phyloP scores from a whole-genome alignment of 805 yeast genomes.

The Debaryomyces castellii region DNA sequence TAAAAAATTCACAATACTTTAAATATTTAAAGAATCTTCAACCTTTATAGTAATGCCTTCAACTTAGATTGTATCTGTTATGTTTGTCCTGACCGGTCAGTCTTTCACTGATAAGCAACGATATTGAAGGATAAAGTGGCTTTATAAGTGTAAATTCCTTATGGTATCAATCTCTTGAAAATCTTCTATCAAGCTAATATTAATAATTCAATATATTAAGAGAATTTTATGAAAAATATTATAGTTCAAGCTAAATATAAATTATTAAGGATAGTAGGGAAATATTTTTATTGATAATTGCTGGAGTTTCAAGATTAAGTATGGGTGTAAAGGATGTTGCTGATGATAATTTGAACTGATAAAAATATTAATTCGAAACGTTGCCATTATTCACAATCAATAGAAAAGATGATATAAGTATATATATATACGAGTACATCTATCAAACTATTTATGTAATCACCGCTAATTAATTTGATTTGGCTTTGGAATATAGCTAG shows the following conservation, averaged over 20 bases:
- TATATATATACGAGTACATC: too few relatives aligned
- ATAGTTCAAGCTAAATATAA: not conserved
- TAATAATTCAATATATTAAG: not conserved
- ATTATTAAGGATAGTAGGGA: not conserved
- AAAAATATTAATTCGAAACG: not conserved
- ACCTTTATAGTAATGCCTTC: not conserved
- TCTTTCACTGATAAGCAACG: not conserved
- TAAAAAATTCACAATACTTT: not conserved
- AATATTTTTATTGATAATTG: conserved; percentile 1
- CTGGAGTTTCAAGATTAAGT: conserved; percentile 1
- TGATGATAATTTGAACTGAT: not conserved
- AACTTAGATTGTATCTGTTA: not conserved
- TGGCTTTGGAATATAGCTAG: too few relatives aligned
- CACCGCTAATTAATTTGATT: too few relatives aligned
- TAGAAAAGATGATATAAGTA: too few relatives aligned
- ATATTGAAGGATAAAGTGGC: not conserved
- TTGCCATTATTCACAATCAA: too few relatives aligned
- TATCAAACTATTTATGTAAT: too few relatives aligned
- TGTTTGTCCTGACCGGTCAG: not conserved
- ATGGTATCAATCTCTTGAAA: not conserved
- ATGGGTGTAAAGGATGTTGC: conserved; percentile 2
- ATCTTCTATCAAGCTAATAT: not conserved
- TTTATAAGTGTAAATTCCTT: not conserved
- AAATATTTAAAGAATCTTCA: not conserved
- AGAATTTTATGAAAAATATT: not conserved